Evolutionary conservation across 148 eudicot species (phyloP).

Genomic region (Rhododendron mucronatum): DNA sequence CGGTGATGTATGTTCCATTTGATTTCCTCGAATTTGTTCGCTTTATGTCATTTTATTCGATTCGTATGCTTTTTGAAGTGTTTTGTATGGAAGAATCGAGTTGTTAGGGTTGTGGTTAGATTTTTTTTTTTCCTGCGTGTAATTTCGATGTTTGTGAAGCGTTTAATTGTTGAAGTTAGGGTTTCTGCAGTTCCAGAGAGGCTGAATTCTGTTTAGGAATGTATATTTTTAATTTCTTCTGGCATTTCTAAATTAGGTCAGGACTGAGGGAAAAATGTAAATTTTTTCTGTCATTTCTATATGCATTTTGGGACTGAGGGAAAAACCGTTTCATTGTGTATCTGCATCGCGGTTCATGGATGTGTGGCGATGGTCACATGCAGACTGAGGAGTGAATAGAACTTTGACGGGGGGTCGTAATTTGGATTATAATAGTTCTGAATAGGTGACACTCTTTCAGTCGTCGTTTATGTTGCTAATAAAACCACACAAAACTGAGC

Average conservation of each 20-base stretch:
- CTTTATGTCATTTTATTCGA: background rate
- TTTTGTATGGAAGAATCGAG: background rate
- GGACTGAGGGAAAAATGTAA: background rate
- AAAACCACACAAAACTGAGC: background rate
- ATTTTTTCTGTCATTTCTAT: background rate
- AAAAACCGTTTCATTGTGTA: background rate
- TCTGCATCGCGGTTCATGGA: background rate
- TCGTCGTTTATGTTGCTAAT: background rate
- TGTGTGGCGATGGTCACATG: background rate
- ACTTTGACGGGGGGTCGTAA: background rate
- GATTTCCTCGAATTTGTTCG: background rate
- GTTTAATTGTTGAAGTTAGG: slow-evolving; percentile 4
- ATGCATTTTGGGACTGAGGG: background rate
- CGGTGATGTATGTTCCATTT: background rate
- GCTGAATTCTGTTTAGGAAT: background rate
- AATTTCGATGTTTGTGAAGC: background rate
- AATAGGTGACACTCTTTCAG: background rate
- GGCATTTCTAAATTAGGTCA: background rate
- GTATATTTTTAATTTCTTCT: background rate
- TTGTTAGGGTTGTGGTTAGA: background rate
- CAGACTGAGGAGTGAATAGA: background rate
- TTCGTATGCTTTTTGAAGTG: background rate
- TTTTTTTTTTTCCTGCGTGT: background rate
- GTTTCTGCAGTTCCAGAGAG: background rate
- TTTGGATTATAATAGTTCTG: background rate